A percentile compares a stretch with the other conserved stretches of the same genome.
phyloP scores from a whole-genome alignment of 179 eudicot genomes.

The Camellia oleifera region DNA sequence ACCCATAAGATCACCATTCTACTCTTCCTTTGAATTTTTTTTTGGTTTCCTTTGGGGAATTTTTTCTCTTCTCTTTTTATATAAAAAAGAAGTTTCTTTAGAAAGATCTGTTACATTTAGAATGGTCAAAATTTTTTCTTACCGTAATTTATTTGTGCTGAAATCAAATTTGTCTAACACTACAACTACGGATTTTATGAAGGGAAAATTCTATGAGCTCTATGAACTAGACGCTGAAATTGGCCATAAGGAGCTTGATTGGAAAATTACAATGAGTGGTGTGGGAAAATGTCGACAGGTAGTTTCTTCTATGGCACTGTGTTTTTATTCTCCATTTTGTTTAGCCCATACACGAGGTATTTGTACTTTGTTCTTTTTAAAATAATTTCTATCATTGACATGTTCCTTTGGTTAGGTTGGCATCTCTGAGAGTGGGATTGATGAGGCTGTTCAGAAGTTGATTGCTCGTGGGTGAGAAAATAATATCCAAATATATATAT shows the following conservation, averaged over 20 bases:
- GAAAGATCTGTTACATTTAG: background rate
- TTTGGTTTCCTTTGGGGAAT: background rate
- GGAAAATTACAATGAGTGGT: slow-evolving; percentile 94
- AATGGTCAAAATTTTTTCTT: slow-evolving; percentile 1
- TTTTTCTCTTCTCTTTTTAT: background rate
- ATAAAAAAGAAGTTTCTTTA: background rate
- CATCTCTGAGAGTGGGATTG: slow-evolving; percentile 91
- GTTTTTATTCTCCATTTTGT: background rate
- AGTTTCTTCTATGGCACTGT: slow-evolving; percentile 6
- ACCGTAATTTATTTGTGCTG: background rate
- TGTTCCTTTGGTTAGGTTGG: slow-evolving; percentile 67
- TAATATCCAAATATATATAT: background rate
- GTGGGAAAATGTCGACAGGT: slow-evolving; percentile 99
- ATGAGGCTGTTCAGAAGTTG: slow-evolving; percentile 95
- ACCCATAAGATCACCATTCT: background rate
- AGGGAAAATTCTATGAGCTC: slow-evolving; percentile 98
- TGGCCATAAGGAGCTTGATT: slow-evolving; percentile 97
- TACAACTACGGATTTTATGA: background rate
- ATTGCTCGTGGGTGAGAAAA: slow-evolving; percentile 86
- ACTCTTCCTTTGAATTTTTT: background rate
- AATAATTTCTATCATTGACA: slow-evolving; percentile 8
- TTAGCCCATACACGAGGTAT: background rate
- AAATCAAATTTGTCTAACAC: background rate
- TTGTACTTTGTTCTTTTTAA: background rate
- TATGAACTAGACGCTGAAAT: slow-evolving; percentile 98